These are phyloP conservation scores for Radiomyces spectabilis DNA, from an alignment of 192 early-diverging fungal species.

Conservation along the genomic window DNA sequence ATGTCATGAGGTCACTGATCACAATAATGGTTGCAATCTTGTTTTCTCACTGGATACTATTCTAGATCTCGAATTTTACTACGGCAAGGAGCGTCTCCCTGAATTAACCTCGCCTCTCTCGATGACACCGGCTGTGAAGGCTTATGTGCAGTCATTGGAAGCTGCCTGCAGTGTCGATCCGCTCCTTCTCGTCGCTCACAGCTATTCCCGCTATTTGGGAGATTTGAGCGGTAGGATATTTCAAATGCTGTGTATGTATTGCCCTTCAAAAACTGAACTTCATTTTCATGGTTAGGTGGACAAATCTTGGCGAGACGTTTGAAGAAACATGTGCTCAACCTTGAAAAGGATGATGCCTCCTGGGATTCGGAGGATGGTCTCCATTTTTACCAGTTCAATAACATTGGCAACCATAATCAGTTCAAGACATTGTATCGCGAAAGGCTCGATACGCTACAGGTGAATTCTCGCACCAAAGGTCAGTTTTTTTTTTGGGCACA, in stretches of 20 bases:
- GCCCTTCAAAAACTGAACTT: too few species aligned
- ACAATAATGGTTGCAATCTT: background rate
- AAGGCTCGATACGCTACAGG: constrained; percentile 30
- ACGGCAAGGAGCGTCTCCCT: constrained; percentile 28
- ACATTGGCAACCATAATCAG: constrained; percentile 26
- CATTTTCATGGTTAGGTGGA: too few species aligned
- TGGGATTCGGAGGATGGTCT: constrained; percentile 33
- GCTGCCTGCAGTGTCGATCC: constrained; percentile 26
- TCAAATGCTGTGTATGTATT: background rate
- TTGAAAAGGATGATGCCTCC: constrained; percentile 25
- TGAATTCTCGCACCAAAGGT: constrained; percentile 27
- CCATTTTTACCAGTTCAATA: constrained; percentile 42
- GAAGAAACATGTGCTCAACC: constrained; percentile 33
- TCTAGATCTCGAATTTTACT: constrained; percentile 39
- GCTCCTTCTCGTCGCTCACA: constrained; percentile 43
- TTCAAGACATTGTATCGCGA: constrained; percentile 44
- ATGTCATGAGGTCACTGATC: background rate
- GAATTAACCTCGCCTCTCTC: constrained; percentile 13
- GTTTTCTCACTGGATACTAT: too few species aligned
- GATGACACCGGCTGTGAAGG: constrained; percentile 36
- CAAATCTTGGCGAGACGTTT: constrained; percentile 44
- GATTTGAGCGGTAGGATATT: constrained; percentile 33
- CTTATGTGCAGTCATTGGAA: constrained; percentile 40
- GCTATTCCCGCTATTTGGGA: constrained; percentile 48
- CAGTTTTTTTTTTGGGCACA: too few species aligned